Evolutionary conservation across 1,284 basidiomycete genomes (phyloP), one percentile per base, ranked within the genome.

Genomic region (Tetrapyrgos nigripes): DNA sequence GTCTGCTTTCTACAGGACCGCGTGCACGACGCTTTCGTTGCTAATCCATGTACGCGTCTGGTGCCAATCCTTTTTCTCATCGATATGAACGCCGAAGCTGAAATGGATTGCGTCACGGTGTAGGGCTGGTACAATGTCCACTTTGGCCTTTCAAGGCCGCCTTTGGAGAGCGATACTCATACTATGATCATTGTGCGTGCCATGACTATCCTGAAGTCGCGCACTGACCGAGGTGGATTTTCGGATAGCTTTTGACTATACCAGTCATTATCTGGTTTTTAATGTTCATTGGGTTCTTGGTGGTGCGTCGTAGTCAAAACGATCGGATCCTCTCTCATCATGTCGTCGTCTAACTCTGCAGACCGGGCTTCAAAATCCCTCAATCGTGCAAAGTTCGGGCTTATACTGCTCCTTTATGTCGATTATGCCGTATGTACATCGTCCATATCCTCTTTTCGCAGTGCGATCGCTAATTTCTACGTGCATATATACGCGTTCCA

Each of bases 51-150:
- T 56, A 57, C 57, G 56, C 26, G 35, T n/a, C n/a, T n/a, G n/a
- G n/a, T n/a, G n/a, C n/a, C n/a, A n/a, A n/a, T n/a, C n/a, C 23
- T 21, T n/a, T 23, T 2, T 17, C 28, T 19, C 4, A 13, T 19
- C 13, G 13, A 33, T 8, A 14, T 14, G 31, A 33, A 14, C 8
- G 14, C 37, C 19, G 5, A 40, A 63, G 57, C 40, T 64, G 73
- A 72, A 68, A 47, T 69, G 4, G 53, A 73, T 68, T 69, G 46
- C 62, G 8, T 63, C 55, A 13, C 51, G n/a, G 69, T 29, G 62
- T 69, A 53, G 64, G 64, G 40, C 44, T 70, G 60, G 63, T 57
- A 45, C 28, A 63, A 63, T n/a, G 62, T 63, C 48, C 62, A 63
- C 46, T 63, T 63, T 46, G 62, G 59, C 6, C 27, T 58, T 10